Conservation (phyloP, 257 asterid species). For the Ilex aquifolium region DNA sequence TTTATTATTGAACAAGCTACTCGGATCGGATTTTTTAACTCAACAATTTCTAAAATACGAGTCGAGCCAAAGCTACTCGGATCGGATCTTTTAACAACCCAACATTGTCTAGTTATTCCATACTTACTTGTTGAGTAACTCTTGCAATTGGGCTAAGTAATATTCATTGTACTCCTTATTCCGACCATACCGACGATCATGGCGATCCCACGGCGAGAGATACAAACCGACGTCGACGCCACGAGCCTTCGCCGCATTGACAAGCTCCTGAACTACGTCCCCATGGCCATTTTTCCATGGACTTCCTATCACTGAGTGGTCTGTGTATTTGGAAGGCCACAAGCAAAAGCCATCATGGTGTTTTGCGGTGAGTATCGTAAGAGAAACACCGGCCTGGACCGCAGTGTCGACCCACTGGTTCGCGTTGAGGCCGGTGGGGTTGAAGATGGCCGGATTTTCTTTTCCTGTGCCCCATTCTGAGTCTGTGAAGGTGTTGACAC, state of each 20-base stretch:
- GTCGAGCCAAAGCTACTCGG: too few relatives aligned
- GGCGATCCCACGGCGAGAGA: conserved; percentile 97
- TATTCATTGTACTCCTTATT: conserved; percentile 63
- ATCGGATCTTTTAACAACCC: too few relatives aligned
- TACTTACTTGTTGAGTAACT: conserved; percentile 58
- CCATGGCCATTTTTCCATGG: conserved; percentile 77
- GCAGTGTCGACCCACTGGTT: conserved; percentile 79
- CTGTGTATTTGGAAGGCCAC: conserved; percentile 86
- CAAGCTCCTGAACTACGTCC: conserved; percentile 65
- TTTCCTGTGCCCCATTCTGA: conserved; percentile 89
- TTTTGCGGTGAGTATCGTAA: conserved; percentile 79
- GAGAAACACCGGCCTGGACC: conserved; percentile 53
- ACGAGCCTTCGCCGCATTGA: conserved; percentile 51
- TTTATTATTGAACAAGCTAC: too few relatives aligned
- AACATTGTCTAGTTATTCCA: too few relatives aligned
- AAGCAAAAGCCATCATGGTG: conserved; percentile 96
- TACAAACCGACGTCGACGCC: conserved; percentile 70
- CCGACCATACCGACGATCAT: conserved; percentile 68
- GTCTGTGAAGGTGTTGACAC: conserved; percentile 82
- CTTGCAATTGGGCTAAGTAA: conserved; percentile 91
- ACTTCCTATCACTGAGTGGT: conserved; percentile 73
- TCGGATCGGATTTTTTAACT: too few relatives aligned
- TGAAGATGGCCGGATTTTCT: conserved; percentile 60
- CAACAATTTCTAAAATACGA: too few relatives aligned
- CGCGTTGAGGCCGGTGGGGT: conserved; percentile 57